Percentiles rank a stretch among this genome's conserved stretches.
Evolutionary conservation across 164 flowering plant species (phyloP).

Genomic region (Berberis vulgaris): DNA sequence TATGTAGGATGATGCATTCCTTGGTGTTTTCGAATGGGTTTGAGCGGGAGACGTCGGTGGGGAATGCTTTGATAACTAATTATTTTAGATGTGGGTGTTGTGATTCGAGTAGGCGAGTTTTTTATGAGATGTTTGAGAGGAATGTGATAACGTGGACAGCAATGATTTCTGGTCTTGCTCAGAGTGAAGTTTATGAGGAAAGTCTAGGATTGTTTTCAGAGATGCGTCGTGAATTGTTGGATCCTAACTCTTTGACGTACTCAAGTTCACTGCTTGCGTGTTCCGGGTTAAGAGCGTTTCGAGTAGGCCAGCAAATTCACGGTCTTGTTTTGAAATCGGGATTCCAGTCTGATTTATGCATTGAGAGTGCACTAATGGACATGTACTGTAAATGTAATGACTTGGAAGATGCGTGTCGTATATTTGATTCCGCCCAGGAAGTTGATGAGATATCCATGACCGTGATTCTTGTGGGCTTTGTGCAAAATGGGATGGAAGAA

Average conservation of each 20-base stretch:
- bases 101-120: neutral
- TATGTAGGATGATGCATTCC: constrained; percentile 46
- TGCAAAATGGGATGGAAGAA: constrained; percentile 78
- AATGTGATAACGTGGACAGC: constrained; percentile 71
- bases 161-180: constrained; percentile 63
- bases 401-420: constrained; percentile 52
- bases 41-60: constrained; percentile 45
- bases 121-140: neutral
- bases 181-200: constrained; percentile 41
- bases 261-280: constrained; percentile 57
- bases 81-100: constrained; percentile 21
- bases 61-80: constrained; percentile 68
- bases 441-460: constrained; percentile 74
- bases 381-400: constrained; percentile 69
- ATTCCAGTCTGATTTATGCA: constrained; percentile 40
- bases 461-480: constrained; percentile 63
- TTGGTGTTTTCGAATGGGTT: constrained; percentile 49
- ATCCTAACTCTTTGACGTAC: constrained; percentile 11
- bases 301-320: constrained; percentile 69
- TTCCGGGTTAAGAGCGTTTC: constrained; percentile 49
- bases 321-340: constrained; percentile 52
- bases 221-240: constrained; percentile 32
- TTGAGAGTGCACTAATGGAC: constrained; percentile 87
- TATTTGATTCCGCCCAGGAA: constrained; percentile 52
- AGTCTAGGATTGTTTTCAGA: constrained; percentile 26